A percentile compares a stretch with the other conserved stretches of the same genome.
phyloP scores from a whole-genome alignment of 2,329 filamentous ascomycete genomes.

The Botrytis elliptica region DNA sequence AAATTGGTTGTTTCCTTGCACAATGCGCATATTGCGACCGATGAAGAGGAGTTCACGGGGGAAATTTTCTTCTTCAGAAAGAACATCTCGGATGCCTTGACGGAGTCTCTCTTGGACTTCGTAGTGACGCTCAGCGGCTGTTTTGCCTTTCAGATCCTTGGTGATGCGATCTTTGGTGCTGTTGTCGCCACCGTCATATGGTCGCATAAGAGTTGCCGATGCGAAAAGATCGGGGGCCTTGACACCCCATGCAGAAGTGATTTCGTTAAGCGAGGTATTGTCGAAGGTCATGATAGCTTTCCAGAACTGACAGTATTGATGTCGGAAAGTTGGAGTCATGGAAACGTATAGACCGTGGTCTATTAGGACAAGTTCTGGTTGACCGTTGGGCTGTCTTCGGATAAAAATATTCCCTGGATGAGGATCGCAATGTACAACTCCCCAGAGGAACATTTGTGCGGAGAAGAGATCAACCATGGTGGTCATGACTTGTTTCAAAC shows the following conservation, averaged over 20 bases:
- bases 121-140: conserved; percentile 61
- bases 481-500: conserved; percentile 84
- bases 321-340: conserved; percentile 79
- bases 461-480: conserved; percentile 96
- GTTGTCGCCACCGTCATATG: conserved; percentile 81
- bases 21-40: conserved; percentile 69
- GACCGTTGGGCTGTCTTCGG: conserved; percentile 76
- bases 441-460: conserved; percentile 98
- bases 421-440: conserved; percentile 91
- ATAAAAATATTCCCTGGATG: conserved; percentile 98
- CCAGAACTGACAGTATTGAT: conserved; percentile 89
- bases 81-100: conserved; percentile 62
- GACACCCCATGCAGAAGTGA: conserved; percentile 83
- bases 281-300: conserved; percentile 92
- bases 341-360: conserved; percentile 96
- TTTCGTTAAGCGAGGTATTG: conserved; percentile 70
- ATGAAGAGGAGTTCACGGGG: conserved; percentile 72
- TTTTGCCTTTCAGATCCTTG: conserved; percentile 51
- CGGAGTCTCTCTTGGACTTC: conserved; percentile 72
- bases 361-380: conserved; percentile 87
- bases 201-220: conserved; percentile 81
- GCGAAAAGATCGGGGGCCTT: conserved; percentile 89
- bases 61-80: conserved; percentile 68
- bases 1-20: conserved; percentile 72
- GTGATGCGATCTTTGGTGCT: conserved; percentile 63